Conservation (phyloP, 805 yeast genomes). For the Clavispora carvajalis region DNA sequence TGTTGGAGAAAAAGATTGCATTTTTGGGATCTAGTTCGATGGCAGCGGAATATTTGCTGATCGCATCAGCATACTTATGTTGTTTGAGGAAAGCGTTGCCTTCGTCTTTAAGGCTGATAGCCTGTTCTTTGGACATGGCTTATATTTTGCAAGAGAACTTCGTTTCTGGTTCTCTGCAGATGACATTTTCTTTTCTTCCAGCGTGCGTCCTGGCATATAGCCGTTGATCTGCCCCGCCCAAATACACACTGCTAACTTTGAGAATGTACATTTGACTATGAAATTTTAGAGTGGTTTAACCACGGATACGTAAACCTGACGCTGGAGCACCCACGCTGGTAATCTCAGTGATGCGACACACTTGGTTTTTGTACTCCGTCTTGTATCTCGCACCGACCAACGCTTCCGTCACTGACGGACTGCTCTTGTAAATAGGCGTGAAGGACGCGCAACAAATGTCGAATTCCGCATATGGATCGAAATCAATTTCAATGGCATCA, state of each 20-base stretch:
- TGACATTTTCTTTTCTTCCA: neutral
- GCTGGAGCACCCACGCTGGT: constrained; percentile 88
- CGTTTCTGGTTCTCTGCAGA: neutral
- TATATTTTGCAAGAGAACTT: neutral
- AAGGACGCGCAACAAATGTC: constrained; percentile 82
- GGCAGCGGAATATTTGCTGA: constrained; percentile 69
- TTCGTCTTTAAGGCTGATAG: constrained; percentile 52
- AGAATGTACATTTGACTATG: neutral
- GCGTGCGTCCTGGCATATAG: neutral
- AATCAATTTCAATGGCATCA: constrained; percentile 87
- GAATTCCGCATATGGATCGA: constrained; percentile 87
- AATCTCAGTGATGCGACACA: constrained; percentile 70
- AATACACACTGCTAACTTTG: neutral
- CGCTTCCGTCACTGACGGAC: constrained; percentile 67
- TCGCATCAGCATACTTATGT: constrained; percentile 59
- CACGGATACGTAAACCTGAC: constrained; percentile 69
- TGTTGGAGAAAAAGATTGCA: constrained; percentile 69
- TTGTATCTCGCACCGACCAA: constrained; percentile 88
- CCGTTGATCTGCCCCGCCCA: neutral
- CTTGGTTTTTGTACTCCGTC: constrained; percentile 66
- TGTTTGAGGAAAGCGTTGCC: constrained; percentile 73
- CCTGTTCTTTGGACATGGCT: constrained; percentile 25
- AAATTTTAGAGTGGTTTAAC: neutral
- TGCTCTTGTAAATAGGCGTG: constrained; percentile 83
- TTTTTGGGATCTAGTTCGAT: constrained; percentile 56